phyloP scores from a whole-genome alignment of 257 asterid species.

The Nicotiana sylvestris region DNA sequence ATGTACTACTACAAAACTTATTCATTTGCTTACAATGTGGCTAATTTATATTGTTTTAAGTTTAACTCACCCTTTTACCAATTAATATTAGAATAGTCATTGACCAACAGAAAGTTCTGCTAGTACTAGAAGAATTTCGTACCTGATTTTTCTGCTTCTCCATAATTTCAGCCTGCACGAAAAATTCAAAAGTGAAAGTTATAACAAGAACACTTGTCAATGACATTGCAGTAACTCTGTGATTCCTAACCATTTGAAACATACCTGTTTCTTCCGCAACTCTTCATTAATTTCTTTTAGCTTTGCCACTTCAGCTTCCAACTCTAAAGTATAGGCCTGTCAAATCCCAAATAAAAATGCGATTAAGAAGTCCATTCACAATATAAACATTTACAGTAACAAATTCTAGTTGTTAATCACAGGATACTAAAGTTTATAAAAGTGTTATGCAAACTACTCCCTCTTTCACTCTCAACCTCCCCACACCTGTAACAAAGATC shows the following conservation, averaged over 20 bases:
- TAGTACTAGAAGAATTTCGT: neutral
- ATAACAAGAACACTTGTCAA: neutral
- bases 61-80: neutral
- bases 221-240: neutral
- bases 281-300: constrained; percentile 68
- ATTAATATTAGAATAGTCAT: neutral
- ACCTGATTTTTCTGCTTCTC: constrained; percentile 89
- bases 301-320: constrained; percentile 89
- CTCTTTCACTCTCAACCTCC: neutral
- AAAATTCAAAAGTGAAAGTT: constrained; percentile 1
- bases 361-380: constrained; percentile 9
- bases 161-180: constrained; percentile 57
- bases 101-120: neutral
- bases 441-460: neutral
- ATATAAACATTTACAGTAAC: neutral
- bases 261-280: constrained; percentile 75
- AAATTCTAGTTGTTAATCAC: neutral
- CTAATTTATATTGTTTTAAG: neutral
- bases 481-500: neutral
- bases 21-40: neutral
- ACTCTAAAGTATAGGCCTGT: constrained; percentile 85
- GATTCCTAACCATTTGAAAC: neutral
- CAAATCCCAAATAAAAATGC: constrained; percentile 7
- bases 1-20: neutral
- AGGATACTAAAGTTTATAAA: neutral